Evolutionary conservation across 2,329 filamentous ascomycete species (phyloP).

Genomic region (Colletotrichum phormii): DNA sequence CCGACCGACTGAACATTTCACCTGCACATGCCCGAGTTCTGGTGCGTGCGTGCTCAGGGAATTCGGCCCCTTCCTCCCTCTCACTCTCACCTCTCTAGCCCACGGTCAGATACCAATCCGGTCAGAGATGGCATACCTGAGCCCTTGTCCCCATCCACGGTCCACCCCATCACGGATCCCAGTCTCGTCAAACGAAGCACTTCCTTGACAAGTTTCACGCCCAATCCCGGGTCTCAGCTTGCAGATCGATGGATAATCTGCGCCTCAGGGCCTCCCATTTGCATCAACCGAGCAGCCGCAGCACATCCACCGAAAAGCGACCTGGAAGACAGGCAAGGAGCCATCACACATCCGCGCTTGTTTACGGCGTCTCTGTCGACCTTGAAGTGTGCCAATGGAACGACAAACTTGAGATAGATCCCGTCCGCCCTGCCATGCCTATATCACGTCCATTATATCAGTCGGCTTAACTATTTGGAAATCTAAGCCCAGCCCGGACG

Average conservation of each 20-base stretch:
- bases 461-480: slow-evolving; percentile 34
- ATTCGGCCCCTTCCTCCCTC: slow-evolving; percentile 7
- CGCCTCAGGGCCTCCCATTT: slow-evolving; percentile 41
- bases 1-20: slow-evolving; percentile 33
- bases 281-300: slow-evolving; percentile 23
- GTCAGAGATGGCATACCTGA: slow-evolving; percentile 44
- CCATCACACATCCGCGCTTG: slow-evolving; percentile 15
- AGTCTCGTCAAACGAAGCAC: slow-evolving; percentile 39
- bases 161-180: slow-evolving; percentile 36
- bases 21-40: slow-evolving; percentile 34
- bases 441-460: slow-evolving; percentile 28
- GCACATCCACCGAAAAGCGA: background rate
- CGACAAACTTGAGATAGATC: slow-evolving; percentile 22
- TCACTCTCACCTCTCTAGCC: background rate
- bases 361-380: slow-evolving; percentile 6
- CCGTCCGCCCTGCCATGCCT: slow-evolving; percentile 16
- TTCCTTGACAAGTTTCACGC: slow-evolving; percentile 52
- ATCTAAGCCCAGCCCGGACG: slow-evolving; percentile 42
- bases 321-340: background rate
- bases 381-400: slow-evolving; percentile 14
- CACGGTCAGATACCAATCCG: slow-evolving; percentile 46
- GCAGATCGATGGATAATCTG: slow-evolving; percentile 50
- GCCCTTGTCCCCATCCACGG: slow-evolving; percentile 34
- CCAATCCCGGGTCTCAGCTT: slow-evolving; percentile 54
- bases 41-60: slow-evolving; percentile 6